phyloP scores from a whole-genome alignment of 345 rosid genomes.

The Rhizophora mangle region DNA sequence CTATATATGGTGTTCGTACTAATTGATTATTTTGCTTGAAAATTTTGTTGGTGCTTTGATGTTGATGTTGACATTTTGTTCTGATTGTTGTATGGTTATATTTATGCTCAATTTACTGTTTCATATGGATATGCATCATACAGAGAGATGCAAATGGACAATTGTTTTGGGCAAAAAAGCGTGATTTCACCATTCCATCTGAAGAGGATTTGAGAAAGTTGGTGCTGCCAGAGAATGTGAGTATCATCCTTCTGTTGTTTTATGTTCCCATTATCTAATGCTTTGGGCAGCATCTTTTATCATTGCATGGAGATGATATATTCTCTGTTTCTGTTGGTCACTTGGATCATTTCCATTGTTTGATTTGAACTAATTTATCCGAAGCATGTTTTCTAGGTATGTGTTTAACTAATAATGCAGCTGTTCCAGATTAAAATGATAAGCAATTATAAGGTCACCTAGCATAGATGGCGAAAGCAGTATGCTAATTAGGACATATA shows the following conservation, averaged over 20 bases:
- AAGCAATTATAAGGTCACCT: no score
- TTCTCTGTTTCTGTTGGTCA: no score
- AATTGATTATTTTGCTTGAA: background rate
- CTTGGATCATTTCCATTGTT: no score
- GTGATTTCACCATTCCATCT: conserved; percentile 60
- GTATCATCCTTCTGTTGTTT: conserved; percentile 23
- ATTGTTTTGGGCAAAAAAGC: conserved; percentile 63
- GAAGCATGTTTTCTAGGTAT: no score
- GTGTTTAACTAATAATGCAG: no score
- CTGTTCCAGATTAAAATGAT: no score
- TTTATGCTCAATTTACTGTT: conserved; percentile 18
- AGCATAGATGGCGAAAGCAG: no score
- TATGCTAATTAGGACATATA: no score
- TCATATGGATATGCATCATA: conserved; percentile 28
- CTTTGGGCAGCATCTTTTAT: no score
- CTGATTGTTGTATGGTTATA: conserved; percentile 7
- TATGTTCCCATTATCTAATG: background rate
- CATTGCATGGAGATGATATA: no score
- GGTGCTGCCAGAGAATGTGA: conserved; percentile 87
- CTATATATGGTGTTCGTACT: background rate
- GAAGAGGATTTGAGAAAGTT: conserved; percentile 78
- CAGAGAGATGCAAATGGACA: conserved; percentile 75
- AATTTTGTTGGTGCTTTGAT: background rate
- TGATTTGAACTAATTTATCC: no score
- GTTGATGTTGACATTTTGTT: background rate